Evolutionary conservation across 2,329 filamentous ascomycete species (phyloP).

Genomic region (Penicillium verrucosum): DNA sequence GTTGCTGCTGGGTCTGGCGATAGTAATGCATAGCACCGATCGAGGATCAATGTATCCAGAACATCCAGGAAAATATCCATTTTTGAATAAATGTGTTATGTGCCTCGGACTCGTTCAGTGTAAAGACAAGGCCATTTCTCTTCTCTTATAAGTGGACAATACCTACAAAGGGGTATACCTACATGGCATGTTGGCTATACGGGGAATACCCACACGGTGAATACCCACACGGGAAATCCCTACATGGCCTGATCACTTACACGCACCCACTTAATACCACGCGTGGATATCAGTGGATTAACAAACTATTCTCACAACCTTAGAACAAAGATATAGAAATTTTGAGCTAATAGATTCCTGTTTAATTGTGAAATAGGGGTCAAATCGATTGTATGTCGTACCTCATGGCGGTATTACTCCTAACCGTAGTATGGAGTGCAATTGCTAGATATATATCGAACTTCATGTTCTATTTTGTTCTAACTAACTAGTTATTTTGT

Average conservation of each 20-base stretch:
- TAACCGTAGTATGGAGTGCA: too few species aligned
- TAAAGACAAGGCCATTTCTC: not conserved
- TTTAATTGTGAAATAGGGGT: too few species aligned
- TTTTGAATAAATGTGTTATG: constrained; percentile 27
- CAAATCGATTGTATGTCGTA: too few species aligned
- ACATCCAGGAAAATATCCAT: constrained; percentile 89
- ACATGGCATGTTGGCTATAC: not conserved
- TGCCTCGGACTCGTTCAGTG: not conserved
- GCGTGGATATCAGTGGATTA: not conserved
- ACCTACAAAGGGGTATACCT: constrained; percentile 4
- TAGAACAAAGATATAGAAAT: not conserved
- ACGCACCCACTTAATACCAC: not conserved
- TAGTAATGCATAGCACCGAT: constrained; percentile 65
- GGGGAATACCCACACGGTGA: not conserved
- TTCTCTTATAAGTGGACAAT: constrained; percentile 7
- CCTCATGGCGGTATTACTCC: not conserved
- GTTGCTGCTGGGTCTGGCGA: constrained; percentile 13
- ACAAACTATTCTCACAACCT: not conserved
- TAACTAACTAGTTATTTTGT: too few species aligned
- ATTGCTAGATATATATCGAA: not conserved
- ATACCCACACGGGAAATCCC: constrained; percentile 15
- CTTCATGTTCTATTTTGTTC: not conserved
- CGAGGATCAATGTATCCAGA: constrained; percentile 71
- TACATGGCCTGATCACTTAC: not conserved
- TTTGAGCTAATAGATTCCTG: not conserved